Conservation (phyloP, 495 filamentous ascomycete species). For the Penicillium salamii region DNA sequence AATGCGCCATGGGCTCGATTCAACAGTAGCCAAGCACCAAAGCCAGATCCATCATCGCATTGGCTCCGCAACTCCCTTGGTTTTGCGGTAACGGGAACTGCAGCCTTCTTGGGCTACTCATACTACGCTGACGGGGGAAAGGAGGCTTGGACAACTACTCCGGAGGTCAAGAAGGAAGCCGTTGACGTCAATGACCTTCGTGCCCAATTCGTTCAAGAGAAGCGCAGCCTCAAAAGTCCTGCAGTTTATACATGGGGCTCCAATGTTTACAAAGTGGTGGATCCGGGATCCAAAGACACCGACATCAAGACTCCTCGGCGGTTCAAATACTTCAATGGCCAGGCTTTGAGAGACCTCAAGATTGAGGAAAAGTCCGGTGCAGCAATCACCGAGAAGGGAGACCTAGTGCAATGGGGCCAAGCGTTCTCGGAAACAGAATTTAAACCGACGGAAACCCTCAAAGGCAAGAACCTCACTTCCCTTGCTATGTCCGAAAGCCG, state of each 20-base stretch:
- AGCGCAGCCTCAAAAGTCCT: slow-evolving; percentile 83
- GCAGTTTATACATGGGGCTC: slow-evolving; percentile 93
- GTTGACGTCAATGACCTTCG: slow-evolving; percentile 55
- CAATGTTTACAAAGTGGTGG: slow-evolving; percentile 80
- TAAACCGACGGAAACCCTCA: slow-evolving; percentile 67
- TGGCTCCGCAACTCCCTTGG: slow-evolving; percentile 39
- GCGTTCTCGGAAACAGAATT: slow-evolving; percentile 60
- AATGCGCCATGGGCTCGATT: slow-evolving; percentile 31
- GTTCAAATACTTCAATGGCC: slow-evolving; percentile 80
- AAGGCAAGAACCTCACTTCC: slow-evolving; percentile 73
- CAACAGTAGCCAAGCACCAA: slow-evolving; percentile 26
- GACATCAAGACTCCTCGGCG: slow-evolving; percentile 76
- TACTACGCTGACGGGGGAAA: slow-evolving; percentile 25
- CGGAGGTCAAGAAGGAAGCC: slow-evolving; percentile 19
- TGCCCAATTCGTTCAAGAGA: slow-evolving; percentile 78
- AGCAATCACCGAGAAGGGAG: slow-evolving; percentile 82
- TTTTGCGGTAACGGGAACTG: slow-evolving; percentile 34
- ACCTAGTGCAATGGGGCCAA: slow-evolving; percentile 88
- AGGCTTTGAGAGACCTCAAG: slow-evolving; percentile 83
- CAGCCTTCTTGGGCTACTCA: slow-evolving; percentile 35
- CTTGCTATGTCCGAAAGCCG: slow-evolving; percentile 75
- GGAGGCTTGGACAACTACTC: slow-evolving; percentile 15
- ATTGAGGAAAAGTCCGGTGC: slow-evolving; percentile 80
- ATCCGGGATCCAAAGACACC: slow-evolving; percentile 74
- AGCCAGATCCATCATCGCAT: slow-evolving; percentile 15